Percentiles rank a stretch among this genome's conserved stretches.
These are phyloP conservation scores for Vitis rupestris DNA, from an alignment of 164 flowering plant genomes.

Conservation along the genomic window DNA sequence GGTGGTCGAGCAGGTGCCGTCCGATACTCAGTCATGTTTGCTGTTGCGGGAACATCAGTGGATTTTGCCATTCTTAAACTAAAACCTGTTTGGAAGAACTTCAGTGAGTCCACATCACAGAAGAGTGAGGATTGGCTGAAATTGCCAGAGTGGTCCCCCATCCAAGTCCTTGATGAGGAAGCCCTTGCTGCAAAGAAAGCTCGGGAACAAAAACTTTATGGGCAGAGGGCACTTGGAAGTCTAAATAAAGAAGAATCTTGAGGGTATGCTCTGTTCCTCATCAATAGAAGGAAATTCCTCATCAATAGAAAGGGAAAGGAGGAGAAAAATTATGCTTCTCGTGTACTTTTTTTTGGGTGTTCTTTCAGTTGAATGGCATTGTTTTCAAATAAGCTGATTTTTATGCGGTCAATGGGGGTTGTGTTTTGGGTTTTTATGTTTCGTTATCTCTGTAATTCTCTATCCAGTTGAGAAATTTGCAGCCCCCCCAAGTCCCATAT, in stretches of 20 bases:
- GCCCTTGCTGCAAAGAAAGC: conserved; percentile 79
- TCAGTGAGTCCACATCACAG: conserved; percentile 20
- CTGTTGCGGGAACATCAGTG: conserved; percentile 63
- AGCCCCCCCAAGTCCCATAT: no score
- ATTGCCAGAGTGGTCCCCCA: conserved; percentile 93
- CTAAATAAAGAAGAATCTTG: conserved; percentile 55
- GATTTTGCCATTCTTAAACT: conserved; percentile 57
- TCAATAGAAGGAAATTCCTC: no score
- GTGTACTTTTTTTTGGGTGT: no score
- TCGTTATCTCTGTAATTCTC: no score
- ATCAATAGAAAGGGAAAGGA: no score
- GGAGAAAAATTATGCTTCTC: no score
- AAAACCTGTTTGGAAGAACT: conserved; percentile 33
- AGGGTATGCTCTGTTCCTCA: neutral
- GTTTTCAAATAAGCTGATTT: no score
- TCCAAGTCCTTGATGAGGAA: conserved; percentile 87
- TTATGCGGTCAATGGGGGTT: no score
- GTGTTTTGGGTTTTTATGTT: no score
- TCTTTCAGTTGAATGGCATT: no score
- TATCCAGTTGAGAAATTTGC: no score
- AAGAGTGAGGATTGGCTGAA: conserved; percentile 38
- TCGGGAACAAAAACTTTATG: conserved; percentile 55
- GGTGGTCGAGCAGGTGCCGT: conserved; percentile 79
- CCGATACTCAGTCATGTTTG: conserved; percentile 65
- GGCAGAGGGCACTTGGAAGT: conserved; percentile 38